phyloP scores from a whole-genome alignment of 106 monocot genomes.

The Iris macrosiphon region DNA sequence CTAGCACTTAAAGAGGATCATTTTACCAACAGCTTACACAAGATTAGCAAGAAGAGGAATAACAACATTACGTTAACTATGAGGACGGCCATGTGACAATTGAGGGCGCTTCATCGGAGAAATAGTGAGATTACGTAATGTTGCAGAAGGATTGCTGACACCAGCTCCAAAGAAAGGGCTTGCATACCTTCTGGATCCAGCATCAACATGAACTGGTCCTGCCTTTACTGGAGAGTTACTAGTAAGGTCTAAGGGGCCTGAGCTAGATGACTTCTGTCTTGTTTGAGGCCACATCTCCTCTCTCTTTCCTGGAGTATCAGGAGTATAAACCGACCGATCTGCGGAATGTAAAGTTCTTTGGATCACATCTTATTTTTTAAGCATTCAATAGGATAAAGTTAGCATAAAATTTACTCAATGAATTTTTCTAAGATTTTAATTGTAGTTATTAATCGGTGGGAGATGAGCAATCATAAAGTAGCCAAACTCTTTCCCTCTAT shows the following conservation, averaged over 20 bases:
- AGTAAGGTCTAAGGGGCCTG: constrained; percentile 56
- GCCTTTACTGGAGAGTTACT: constrained; percentile 56
- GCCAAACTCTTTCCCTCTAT: too few relatives aligned
- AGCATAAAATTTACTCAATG: too few relatives aligned
- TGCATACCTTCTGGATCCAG: constrained; percentile 25
- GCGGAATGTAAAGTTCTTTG: constrained; percentile 61
- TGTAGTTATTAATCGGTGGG: too few relatives aligned
- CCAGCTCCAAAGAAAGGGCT: constrained; percentile 46
- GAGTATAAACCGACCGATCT: constrained; percentile 77
- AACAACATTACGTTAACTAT: constrained; percentile 66
- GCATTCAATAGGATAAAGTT: too few relatives aligned
- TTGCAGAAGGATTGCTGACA: constrained; percentile 57
- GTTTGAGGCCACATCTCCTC: constrained; percentile 69
- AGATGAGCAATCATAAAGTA: too few relatives aligned
- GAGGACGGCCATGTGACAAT: constrained; percentile 32
- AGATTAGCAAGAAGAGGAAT: constrained; percentile 4
- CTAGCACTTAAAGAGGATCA: too few relatives aligned
- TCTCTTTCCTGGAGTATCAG: constrained; percentile 93
- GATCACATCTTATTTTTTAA: too few relatives aligned
- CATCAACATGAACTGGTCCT: constrained; percentile 16
- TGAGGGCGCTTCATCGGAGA: constrained; percentile 59
- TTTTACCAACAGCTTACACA: too few relatives aligned
- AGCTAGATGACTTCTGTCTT: constrained; percentile 38
- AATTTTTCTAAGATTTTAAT: too few relatives aligned
- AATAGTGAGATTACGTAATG: constrained; percentile 52